phyloP scores from a whole-genome alignment of 139 green algal genomes.

The Coccomyxa sp. region DNA sequence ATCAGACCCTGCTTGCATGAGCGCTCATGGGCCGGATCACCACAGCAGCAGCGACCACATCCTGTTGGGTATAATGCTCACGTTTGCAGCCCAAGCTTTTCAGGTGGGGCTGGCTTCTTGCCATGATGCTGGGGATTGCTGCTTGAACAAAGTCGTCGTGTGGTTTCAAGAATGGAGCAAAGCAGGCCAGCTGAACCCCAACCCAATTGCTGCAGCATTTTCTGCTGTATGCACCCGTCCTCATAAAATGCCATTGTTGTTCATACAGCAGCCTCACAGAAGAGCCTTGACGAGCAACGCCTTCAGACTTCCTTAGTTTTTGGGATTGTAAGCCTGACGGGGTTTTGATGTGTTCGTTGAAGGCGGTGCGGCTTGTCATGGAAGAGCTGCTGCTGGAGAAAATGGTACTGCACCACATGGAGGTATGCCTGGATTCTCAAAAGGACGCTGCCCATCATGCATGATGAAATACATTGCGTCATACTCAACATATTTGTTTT shows the following conservation, averaged over 20 bases:
- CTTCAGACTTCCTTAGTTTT: too few species aligned
- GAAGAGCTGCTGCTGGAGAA: neutral
- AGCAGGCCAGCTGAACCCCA: too few species aligned
- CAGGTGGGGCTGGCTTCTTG: neutral
- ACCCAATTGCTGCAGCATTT: too few species aligned
- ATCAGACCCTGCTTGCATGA: neutral
- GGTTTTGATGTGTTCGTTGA: neutral
- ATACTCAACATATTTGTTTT: neutral
- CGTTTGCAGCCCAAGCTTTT: neutral
- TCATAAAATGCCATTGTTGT: too few species aligned
- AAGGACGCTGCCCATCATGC: neutral
- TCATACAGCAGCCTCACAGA: too few species aligned
- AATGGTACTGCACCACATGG: slow-evolving; percentile 3
- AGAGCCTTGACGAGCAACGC: too few species aligned
- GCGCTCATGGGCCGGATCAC: neutral
- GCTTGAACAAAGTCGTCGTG: too few species aligned
- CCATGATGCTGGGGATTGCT: neutral
- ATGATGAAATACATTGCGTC: neutral
- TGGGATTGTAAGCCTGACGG: too few species aligned
- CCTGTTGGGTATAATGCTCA: too few species aligned
- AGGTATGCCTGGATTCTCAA: neutral
- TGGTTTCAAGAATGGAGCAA: too few species aligned
- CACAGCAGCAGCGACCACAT: neutral
- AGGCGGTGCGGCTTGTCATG: neutral
- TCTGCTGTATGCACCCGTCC: too few species aligned